Evolutionary conservation across 257 asterid species (phyloP), one percentile per base, ranked within the genome.

Genomic region (Eucommia ulmoides): DNA sequence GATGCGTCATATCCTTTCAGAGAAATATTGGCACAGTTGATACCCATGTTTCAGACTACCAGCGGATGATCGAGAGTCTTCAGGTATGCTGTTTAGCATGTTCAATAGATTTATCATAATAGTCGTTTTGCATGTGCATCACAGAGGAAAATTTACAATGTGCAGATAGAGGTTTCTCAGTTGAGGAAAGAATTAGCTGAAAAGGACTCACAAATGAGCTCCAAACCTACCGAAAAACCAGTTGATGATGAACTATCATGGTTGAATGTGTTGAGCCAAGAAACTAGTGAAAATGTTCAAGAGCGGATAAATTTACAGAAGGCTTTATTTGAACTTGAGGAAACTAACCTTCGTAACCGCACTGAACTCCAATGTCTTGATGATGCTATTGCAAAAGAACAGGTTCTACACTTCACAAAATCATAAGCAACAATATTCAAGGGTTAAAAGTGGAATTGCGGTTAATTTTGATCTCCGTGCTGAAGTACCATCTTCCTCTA

Each of bases 241-340:
- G 68, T 58, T 11, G 81, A 77, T 70, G 89, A 71, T 55, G 95
- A 88, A 65, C 55, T 79, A 52, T 81, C 93, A 51, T 68, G 74
- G 81, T 58, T 88, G 69, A 79, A 88, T 52, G 45, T 63, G 18
- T 61, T 84, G 80, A 88, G 97, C 74, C 87, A 73, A 62, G 97
- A 88, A 74, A 84, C 85, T 29, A 75, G 84, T 75, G 97, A 88
- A 77, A 88, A 88, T 69, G 95, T 88, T 71, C 89, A 79, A 70
- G 97, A 88, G 65, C 72, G 95, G 73, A 84, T 88, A 71, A 88
- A 88, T 56, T 73, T 88, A 58, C 97, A 84, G 66, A 88, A 88
- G 86, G 92, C 97, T 52, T 63, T 84, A 48, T 75, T 79, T 55
- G 97, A 88, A 62, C 68, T 88, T 45, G 97, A 88, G 72, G 97